phyloP scores from a whole-genome alignment of 2,329 filamentous ascomycete genomes.

The Calonectria hawksworthii region DNA sequence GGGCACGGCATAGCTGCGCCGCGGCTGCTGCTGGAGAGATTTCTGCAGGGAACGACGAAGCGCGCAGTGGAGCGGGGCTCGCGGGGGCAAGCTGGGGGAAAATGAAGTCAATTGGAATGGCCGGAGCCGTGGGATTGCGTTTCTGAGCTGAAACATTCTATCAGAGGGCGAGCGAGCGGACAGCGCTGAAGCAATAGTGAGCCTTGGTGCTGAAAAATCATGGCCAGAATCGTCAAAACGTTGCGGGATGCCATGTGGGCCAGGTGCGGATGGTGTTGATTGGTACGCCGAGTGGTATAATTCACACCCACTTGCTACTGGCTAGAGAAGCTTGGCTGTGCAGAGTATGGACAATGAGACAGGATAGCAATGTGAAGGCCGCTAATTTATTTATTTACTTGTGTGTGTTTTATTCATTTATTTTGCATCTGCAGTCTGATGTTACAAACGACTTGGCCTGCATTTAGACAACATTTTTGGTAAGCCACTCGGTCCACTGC shows the following conservation, averaged over 20 bases:
- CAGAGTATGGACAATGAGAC: background rate
- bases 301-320: background rate
- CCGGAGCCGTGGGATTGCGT: constrained; percentile 35
- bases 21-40: constrained; percentile 41
- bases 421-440: background rate
- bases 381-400: background rate
- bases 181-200: constrained; percentile 5
- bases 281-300: background rate
- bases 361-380: background rate
- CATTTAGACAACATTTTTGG: constrained; percentile 63
- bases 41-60: constrained; percentile 41
- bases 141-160: constrained; percentile 41
- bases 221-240: constrained; percentile 1
- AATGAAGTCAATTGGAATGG: constrained; percentile 32
- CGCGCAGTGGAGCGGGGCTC: constrained; percentile 26
- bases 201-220: constrained; percentile 22
- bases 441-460: background rate
- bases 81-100: background rate
- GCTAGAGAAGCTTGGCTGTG: background rate
- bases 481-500: constrained; percentile 90
- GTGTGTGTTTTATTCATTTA: background rate
- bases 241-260: background rate
- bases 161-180: constrained; percentile 21
- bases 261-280: background rate
- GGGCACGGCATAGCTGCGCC: constrained; percentile 44